Base-by-base conservation (phyloP, 2,329 filamentous ascomycete genomes). In the Aspergillus fischeri region DNA sequence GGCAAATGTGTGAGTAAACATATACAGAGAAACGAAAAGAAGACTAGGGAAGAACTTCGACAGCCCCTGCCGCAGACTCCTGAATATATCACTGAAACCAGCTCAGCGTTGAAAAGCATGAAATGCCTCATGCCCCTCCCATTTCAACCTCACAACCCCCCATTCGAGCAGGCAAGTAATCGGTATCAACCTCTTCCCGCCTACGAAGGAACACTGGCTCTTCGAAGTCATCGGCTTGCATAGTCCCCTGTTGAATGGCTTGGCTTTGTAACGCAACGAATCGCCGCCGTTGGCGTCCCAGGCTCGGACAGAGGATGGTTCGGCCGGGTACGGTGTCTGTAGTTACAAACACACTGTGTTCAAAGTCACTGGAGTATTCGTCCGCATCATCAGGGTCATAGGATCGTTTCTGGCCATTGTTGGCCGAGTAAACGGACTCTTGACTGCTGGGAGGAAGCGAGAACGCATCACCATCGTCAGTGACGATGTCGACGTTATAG, bases 131-230 rank as follows among this genome's bases (percentile, higher is more conserved):
- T 56, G 67, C 68, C 49, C 64, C 75, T 62, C 73, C 64, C 74
- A 74, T 73, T 60, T 71, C 59, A 61, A 69, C 45, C 57, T 66
- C 63, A 41, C 51, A 48, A 27, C 49, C 55, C 44, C 42, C 32
- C 17, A 28, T 35, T 8, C 11, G 42, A 24, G 35, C 35, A 45
- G 45, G 20, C 24, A 55, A 52, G 56, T 69, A 68, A 48, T 74
- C 63, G 58, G 62, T 56, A 68, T 70, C 65, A 53, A 76, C 64
- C 56, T 79, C 77, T 48, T 78, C 75, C 42, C 70, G 70, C 54
- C 71, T 67, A 45, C 73, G 68, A 53, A 80, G 65, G 58, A 80
- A 80, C 3, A 68, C 55, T 4, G 78, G 75, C 50, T 80, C 77
- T 48, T 75, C 77, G 62, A 80, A 79, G 63, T 78, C 77, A 54